Evolutionary conservation across 164 flowering plant genomes (phyloP), one percentile per base, ranked within the genome.

Genomic region (Liquidambar formosana): DNA sequence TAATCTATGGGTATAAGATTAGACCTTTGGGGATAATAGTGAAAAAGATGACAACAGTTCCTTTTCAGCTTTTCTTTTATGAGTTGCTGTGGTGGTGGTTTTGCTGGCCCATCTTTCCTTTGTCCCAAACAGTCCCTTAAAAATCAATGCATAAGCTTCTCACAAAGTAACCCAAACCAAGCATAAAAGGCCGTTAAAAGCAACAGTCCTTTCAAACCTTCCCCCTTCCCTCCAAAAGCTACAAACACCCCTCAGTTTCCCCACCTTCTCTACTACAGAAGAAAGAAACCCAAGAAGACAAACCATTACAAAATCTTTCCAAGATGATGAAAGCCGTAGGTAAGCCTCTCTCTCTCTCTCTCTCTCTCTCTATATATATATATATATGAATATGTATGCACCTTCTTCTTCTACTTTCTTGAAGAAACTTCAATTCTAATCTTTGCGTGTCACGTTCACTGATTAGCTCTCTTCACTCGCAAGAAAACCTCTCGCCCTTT

Each of bases 401-500:
- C 13, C 22, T 5, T 27, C 61, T 12, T 12, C 43, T 58, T 58
- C 26, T 14, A 28, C 19, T n/a, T 58, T 26, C 61, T 63, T 63
- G 38, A 63, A 63, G 54, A 63, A 63, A 4, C 26, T 54, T 1
- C 8, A 54, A 19, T 13, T 25, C n/a, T 49, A 49, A 5, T 49
- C 53, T n/a, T 49, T 49, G 16, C 53, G 14, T 49, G 5, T 49
- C n/a, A 6, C n/a, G 14, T 49, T 49, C n/a, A n/a, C 16, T 15
- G 53, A 49, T 12, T 75, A 73, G 79, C 74, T 25, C 48, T 79
- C 18, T 75, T 83, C 47, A 72, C 66, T 52, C 73, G 82, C 70
- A 81, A 77, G 83, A 85, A 78, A 65, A 57, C 61, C 48, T 23
- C 70, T 18, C 71, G 72, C 25, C 77, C 79, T 0, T 88, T 92